Evolutionary conservation across 2,329 filamentous ascomycete genomes (phyloP).

Genomic region (Hortaea werneckii): DNA sequence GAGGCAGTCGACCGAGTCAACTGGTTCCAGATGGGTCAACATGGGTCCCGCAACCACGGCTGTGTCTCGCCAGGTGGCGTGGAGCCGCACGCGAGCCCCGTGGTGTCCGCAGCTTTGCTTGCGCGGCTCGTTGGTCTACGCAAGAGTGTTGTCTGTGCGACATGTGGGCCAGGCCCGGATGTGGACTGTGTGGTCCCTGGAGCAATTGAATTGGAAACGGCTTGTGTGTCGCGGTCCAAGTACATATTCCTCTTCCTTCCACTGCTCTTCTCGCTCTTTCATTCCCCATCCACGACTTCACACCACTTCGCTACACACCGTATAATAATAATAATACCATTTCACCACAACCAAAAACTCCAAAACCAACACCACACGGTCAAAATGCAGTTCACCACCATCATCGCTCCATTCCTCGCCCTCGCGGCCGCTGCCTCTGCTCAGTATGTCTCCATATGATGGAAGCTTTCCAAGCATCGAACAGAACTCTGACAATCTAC

Average conservation of each 20-base stretch:
- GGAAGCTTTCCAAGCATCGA: no score
- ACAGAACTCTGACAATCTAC: neutral
- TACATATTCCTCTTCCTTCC: neutral
- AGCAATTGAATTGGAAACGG: no score
- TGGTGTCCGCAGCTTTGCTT: neutral
- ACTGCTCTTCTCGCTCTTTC: neutral
- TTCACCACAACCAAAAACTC: neutral
- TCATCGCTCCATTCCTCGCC: constrained; percentile 5
- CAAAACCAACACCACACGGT: neutral
- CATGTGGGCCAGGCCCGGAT: no score
- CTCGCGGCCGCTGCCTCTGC: neutral
- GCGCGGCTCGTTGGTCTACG: neutral
- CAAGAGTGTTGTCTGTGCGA: no score
- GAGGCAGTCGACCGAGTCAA: neutral
- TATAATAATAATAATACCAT: neutral
- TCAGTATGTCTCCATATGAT: neutral
- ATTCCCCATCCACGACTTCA: neutral
- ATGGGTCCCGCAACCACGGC: no score
- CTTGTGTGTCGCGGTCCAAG: no score
- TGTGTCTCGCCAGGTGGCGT: neutral
- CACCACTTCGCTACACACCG: neutral
- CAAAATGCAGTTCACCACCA: constrained; percentile 7
- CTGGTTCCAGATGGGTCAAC: no score
- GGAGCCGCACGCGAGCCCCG: neutral
- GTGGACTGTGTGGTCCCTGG: no score